Conservation (phyloP, 2,329 filamentous ascomycete species). For the Cladosporium oxysporum region DNA sequence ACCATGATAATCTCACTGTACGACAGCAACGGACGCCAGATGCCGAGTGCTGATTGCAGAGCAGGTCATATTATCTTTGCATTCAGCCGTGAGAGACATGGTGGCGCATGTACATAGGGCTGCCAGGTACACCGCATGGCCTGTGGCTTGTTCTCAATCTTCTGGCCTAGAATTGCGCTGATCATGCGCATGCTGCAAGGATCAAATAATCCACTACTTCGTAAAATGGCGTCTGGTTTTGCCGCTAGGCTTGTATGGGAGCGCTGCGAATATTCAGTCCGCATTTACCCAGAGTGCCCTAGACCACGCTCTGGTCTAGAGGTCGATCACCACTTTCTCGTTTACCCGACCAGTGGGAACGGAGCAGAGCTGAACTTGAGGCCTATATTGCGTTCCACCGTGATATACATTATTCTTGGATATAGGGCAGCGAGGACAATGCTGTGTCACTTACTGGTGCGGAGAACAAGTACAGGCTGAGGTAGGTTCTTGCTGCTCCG, state of each 20-base stretch:
- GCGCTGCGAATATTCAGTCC: background rate
- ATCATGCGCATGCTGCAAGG: background rate
- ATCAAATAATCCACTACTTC: background rate
- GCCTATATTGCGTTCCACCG: background rate
- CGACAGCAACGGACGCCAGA: background rate
- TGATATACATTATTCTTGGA: background rate
- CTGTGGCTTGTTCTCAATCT: background rate
- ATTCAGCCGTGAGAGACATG: background rate
- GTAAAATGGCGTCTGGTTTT: background rate
- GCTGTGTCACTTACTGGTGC: background rate
- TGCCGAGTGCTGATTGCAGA: background rate
- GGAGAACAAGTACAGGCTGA: background rate
- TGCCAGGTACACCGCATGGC: background rate
- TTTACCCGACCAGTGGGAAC: background rate
- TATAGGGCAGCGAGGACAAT: background rate
- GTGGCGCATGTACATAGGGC: background rate
- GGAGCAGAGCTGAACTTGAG: background rate
- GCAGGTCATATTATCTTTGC: background rate
- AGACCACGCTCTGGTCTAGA: background rate
- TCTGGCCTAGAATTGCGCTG: too few species aligned
- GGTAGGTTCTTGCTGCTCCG: background rate
- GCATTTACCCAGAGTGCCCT: constrained; percentile 8
- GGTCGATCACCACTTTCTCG: background rate
- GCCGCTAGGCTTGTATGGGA: background rate
- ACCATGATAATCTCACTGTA: background rate